These are phyloP conservation scores for Dendrobium officinale DNA, from an alignment of 106 monocot species.

Conservation along the genomic window DNA sequence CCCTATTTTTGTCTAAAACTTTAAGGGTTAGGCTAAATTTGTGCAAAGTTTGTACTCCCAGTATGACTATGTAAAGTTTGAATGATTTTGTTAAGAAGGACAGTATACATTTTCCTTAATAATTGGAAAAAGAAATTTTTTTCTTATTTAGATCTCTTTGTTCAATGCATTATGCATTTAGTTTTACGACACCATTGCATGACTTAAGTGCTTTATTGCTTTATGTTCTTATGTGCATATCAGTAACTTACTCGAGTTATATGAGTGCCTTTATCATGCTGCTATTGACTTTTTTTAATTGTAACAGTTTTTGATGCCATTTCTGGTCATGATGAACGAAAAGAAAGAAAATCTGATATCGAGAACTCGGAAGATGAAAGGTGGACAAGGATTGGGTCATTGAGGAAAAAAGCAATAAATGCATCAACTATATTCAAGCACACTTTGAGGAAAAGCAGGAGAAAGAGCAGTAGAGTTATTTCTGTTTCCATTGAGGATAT, in stretches of 20 bases:
- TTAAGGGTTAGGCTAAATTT: too few relatives aligned
- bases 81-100: too few relatives aligned
- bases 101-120: too few relatives aligned
- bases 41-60: too few relatives aligned
- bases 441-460: conserved; percentile 44
- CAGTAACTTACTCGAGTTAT: neutral
- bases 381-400: conserved; percentile 36
- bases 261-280: neutral
- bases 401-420: conserved; percentile 56
- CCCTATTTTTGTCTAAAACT: neutral
- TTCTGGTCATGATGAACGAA: conserved; percentile 38
- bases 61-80: too few relatives aligned
- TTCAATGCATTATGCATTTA: neutral
- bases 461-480: conserved; percentile 32
- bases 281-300: neutral
- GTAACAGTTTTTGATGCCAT: conserved; percentile 43
- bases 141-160: neutral
- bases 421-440: conserved; percentile 53
- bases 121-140: neutral
- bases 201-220: neutral
- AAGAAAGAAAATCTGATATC: conserved; percentile 43
- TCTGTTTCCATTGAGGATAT: conserved; percentile 60
- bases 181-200: neutral
- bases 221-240: neutral
- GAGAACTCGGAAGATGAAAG: conserved; percentile 66